Evolutionary conservation across 495 filamentous ascomycete genomes (phyloP).

Genomic region (Pseudoneurospora amorphoporcata): DNA sequence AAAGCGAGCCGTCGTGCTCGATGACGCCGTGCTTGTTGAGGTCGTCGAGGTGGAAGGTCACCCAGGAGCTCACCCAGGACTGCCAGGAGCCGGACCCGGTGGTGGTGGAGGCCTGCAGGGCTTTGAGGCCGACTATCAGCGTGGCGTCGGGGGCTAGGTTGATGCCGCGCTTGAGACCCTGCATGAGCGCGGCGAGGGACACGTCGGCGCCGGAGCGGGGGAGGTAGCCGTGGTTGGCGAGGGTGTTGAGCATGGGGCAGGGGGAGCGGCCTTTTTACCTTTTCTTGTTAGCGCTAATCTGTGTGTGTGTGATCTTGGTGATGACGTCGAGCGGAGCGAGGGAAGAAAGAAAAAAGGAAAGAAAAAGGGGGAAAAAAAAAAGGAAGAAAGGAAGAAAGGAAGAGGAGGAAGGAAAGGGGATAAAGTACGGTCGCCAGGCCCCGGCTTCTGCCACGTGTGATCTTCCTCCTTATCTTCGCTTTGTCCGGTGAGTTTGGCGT

Average conservation of each 20-base stretch:
- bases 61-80: conserved; percentile 11
- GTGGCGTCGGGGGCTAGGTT: conserved; percentile 16
- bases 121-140: conserved; percentile 13
- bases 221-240: conserved; percentile 49
- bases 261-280: conserved; percentile 20
- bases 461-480: background rate
- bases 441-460: conserved; percentile 7
- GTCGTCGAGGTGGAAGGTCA: conserved; percentile 22
- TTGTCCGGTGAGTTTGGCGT: background rate
- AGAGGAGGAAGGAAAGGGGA: background rate
- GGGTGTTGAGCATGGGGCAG: conserved; percentile 45
- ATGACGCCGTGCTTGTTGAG: conserved; percentile 20
- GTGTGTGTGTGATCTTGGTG: background rate
- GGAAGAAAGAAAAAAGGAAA: background rate
- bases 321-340: background rate
- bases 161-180: conserved; percentile 14
- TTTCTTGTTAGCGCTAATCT: background rate
- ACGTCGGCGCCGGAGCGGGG: conserved; percentile 38
- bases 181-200: conserved; percentile 17
- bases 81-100: too few species aligned
- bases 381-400: background rate
- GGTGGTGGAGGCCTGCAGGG: conserved; percentile 16
- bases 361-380: too few species aligned
- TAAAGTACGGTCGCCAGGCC: conserved; percentile 7
- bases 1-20: conserved; percentile 25